Base-by-base conservation (phyloP, 1,284 basidiomycete species). In the Cryptococcus maquisensis region DNA sequence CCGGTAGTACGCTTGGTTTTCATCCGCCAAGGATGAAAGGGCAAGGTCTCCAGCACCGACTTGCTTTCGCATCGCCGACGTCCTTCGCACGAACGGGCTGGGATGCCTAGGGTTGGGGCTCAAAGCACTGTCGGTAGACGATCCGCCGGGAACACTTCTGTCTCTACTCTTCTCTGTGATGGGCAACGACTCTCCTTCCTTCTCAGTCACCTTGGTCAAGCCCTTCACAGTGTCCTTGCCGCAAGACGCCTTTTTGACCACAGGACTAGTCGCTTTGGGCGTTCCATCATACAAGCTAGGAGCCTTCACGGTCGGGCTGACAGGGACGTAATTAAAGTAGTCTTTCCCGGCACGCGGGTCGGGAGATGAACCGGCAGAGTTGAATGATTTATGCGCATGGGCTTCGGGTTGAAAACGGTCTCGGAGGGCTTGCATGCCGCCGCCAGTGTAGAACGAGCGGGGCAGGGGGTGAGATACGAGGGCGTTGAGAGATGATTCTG, bases 401-500 rank as follows among this genome's bases (percentile, higher is more conserved):
- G 60, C 55, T 47, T 77, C 74, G 13, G 77, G 77, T 41, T 77
- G 69, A 59, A 84, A 98, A 23, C 90, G 84, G 54, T 93, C 89
- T 24, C 94, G 84, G 3, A 98, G 82, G 55, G 87, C 82, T 68
- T 91, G 86, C 67, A 98, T 83, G 2, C 95, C 95, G 7, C 90
- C 90, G n/a, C 88, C 86, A 69, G 92, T 88, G 71, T 98, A 98
- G 77, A 98, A 99, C 0, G 84, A 84, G 23, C 84, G 78, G 0
- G 95, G 94, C 1, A 99, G 81, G 4, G 95, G 94, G 73, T 97
- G 91, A 59, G 91, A 94, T 13, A 96, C 95, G 57, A 97, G 86
- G 57, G 93, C 86, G 68, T 99, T 99, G 73, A 99, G 93, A 0
- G 90, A 86, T 67, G 96, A 90, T 77, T 99, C 95, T 0, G 95